phyloP scores from a whole-genome alignment of 768 basidiomycete genomes.

The Russula sp. region DNA sequence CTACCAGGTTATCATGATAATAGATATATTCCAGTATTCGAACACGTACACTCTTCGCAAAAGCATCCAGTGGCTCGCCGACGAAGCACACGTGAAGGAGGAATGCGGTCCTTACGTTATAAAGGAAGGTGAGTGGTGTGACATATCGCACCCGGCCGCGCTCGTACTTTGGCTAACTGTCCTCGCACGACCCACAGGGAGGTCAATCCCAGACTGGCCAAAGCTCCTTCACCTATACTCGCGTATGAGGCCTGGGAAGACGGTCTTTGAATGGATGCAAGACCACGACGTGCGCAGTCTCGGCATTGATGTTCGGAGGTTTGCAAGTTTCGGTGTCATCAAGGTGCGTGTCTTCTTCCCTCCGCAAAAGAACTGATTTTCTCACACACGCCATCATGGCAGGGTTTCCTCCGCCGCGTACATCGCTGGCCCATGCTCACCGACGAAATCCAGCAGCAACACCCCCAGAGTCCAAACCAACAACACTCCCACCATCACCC shows the following conservation, averaged over 20 bases:
- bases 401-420: constrained; percentile 90
- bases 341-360: constrained; percentile 50
- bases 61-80: constrained; percentile 82
- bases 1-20: constrained; percentile 94
- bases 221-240: constrained; percentile 85
- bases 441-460: constrained; percentile 12
- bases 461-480: constrained; percentile 8
- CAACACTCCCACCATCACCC: constrained; percentile 28
- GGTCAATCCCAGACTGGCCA: constrained; percentile 77
- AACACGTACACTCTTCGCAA: constrained; percentile 95
- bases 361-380: neutral
- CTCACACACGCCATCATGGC: constrained; percentile 32
- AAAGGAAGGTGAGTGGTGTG: constrained; percentile 52
- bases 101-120: constrained; percentile 95
- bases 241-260: constrained; percentile 75
- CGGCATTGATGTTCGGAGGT: constrained; percentile 90
- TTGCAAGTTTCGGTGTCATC: constrained; percentile 95
- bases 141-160: neutral
- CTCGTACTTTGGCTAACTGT: constrained; percentile 9
- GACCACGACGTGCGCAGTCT: constrained; percentile 61
- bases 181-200: constrained; percentile 40
- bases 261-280: constrained; percentile 87
- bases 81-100: constrained; percentile 75
- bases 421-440: constrained; percentile 85
- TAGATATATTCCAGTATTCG: constrained; percentile 96